Conservation (phyloP, 805 yeast genomes). For the Kodamaea kakaduensis region DNA sequence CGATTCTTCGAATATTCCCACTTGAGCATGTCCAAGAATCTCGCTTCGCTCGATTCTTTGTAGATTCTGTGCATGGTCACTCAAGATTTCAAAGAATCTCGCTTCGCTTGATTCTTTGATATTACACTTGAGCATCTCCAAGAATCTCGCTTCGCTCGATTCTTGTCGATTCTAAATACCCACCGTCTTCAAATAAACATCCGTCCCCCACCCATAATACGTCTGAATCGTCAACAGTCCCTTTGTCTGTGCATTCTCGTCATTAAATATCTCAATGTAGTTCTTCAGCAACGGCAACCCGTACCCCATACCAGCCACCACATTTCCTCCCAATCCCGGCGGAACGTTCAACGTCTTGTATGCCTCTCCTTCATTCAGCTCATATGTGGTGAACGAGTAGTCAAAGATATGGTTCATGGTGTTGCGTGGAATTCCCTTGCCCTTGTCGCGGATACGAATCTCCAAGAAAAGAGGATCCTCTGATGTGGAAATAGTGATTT, state of each 20-base stretch:
- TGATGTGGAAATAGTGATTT: conserved; percentile 35
- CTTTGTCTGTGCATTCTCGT: conserved; percentile 17
- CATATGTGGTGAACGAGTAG: conserved; percentile 81
- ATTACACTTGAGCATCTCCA: no score
- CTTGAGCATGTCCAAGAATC: no score
- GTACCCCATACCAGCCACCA: conserved; percentile 93
- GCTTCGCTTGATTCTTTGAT: no score
- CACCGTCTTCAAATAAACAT: conserved; percentile 39
- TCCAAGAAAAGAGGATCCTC: conserved; percentile 47
- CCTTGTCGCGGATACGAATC: conserved; percentile 77
- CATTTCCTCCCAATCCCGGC: conserved; percentile 66
- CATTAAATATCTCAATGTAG: conserved; percentile 40
- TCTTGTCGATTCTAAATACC: conserved; percentile 17
- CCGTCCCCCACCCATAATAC: conserved; percentile 45
- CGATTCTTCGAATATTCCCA: no score
- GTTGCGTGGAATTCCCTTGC: conserved; percentile 79
- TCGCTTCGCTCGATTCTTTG: no score
- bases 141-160: neutral
- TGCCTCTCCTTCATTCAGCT: conserved; percentile 53
- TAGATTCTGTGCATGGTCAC: no score
- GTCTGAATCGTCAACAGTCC: conserved; percentile 42
- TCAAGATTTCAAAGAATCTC: no score
- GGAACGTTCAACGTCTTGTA: conserved; percentile 62
- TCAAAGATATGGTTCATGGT: conserved; percentile 69
- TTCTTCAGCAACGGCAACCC: conserved; percentile 78